Percentiles rank a stretch among this genome's conserved stretches.
These are phyloP conservation scores for Gossypium sturtianum DNA, from an alignment of 345 rosid species.

Conservation along the genomic window DNA sequence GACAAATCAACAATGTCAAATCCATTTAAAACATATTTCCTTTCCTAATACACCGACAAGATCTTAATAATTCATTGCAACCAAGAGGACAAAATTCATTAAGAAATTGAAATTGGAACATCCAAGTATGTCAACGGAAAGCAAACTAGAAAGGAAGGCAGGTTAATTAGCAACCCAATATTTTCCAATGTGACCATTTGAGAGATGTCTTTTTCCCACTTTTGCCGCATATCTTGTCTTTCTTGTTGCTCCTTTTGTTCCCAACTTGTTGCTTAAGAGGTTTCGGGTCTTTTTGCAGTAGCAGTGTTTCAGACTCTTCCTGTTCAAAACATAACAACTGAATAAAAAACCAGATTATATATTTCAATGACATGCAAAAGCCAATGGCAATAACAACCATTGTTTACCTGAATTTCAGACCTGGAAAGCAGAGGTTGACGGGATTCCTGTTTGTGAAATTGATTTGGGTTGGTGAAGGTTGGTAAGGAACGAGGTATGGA, in stretches of 20 bases:
- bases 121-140: not conserved
- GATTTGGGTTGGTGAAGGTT: constrained; percentile 30
- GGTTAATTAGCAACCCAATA: constrained; percentile 23
- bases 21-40: not conserved
- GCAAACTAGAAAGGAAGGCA: not conserved
- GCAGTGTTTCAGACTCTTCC: constrained; percentile 9
- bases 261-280: constrained; percentile 13
- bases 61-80: not conserved
- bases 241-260: constrained; percentile 13
- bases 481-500: constrained; percentile 30
- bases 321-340: not conserved
- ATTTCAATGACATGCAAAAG: not conserved
- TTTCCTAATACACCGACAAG: not conserved
- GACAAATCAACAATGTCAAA: too few species aligned
- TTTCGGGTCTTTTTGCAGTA: constrained; percentile 10
- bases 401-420: constrained; percentile 26
- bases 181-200: constrained; percentile 31
- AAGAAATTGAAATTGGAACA: not conserved
- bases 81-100: not conserved
- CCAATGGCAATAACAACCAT: not conserved
- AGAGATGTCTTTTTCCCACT: constrained; percentile 25
- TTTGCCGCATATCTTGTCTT: constrained; percentile 21
- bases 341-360: not conserved
- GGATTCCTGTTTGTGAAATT: constrained; percentile 20
- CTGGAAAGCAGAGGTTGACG: constrained; percentile 10